Evolutionary conservation across 306 rosid genomes (phyloP).

Genomic region (Neltuma alba): DNA sequence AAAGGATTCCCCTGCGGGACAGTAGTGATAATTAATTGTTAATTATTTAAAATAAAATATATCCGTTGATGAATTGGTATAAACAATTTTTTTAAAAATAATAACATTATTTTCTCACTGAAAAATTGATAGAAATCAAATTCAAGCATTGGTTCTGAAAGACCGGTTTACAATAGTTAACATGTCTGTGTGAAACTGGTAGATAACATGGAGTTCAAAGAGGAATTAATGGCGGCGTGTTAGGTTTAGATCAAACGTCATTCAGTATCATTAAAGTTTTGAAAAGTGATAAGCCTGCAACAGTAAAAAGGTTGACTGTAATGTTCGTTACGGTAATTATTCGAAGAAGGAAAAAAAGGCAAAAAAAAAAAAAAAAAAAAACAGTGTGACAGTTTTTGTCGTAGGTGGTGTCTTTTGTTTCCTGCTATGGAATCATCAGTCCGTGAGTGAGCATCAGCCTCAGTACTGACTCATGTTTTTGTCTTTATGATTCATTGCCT

Average conservation of each 20-base stretch:
- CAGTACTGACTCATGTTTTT: conserved; percentile 20
- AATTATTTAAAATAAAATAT: too few relatives aligned
- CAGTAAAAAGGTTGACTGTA: conserved; percentile 32
- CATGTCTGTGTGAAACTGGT: not conserved
- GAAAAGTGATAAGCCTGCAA: conserved; percentile 21
- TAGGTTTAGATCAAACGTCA: conserved; percentile 35
- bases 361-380: not conserved
- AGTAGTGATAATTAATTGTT: too few relatives aligned
- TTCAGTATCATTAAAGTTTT: conserved; percentile 20
- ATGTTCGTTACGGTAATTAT: conserved; percentile 46
- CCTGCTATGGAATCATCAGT: conserved; percentile 39
- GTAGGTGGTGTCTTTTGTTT: conserved; percentile 41
- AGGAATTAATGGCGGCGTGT: not conserved
- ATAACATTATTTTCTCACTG: too few relatives aligned
- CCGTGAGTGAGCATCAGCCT: conserved; percentile 50
- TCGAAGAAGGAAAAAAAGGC: too few relatives aligned
- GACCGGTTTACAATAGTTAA: too few relatives aligned
- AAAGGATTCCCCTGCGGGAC: too few relatives aligned
- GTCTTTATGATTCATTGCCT: not conserved
- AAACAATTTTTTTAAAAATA: too few relatives aligned
- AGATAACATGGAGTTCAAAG: conserved; percentile 19
- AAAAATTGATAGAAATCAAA: too few relatives aligned
- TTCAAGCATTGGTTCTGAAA: too few relatives aligned
- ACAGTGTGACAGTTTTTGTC: conserved; percentile 48
- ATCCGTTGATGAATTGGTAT: too few relatives aligned